These are phyloP conservation scores for Isabelozyma rhagii DNA, from an alignment of 805 yeast genomes.

Conservation along the genomic window DNA sequence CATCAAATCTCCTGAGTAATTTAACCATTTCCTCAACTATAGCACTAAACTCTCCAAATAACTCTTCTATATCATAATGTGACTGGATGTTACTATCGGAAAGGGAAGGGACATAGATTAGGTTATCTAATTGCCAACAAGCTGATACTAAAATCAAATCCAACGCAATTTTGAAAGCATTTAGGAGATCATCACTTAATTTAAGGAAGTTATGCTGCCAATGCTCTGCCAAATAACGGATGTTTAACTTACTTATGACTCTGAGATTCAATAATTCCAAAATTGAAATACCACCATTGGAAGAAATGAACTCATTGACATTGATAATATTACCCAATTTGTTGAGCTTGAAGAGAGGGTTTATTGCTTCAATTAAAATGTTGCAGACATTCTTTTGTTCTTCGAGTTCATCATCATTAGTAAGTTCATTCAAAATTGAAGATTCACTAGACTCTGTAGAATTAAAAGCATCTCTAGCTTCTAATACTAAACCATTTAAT, in stretches of 20 bases:
- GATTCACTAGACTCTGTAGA: constrained; percentile 2
- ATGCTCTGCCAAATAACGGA: constrained; percentile 12
- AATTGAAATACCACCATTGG: constrained; percentile 1
- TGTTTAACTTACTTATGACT: constrained; percentile 18
- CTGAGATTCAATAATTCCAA: constrained; percentile 9
- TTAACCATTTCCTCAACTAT: constrained; percentile 5
- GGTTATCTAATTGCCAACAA: constrained; percentile 35
- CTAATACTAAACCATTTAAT: constrained; percentile 19
- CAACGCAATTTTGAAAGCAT: constrained; percentile 15
- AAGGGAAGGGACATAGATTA: constrained; percentile 17
- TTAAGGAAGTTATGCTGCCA: constrained; percentile 19
- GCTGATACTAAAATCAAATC: constrained; percentile 22
- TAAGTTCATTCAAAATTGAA: constrained; percentile 1
- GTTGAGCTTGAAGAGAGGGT: constrained; percentile 19
- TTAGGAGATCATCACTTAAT: constrained; percentile 7
- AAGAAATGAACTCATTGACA: constrained; percentile 3
- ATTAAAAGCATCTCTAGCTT: constrained; percentile 10
- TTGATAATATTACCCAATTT: constrained; percentile 14
- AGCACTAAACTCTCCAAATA: constrained; percentile 16
- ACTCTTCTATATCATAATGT: constrained; percentile 18
- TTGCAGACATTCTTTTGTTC: constrained; percentile 11
- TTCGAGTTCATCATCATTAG: constrained; percentile 6
- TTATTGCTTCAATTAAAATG: constrained; percentile 9
- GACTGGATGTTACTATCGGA: constrained; percentile 15
- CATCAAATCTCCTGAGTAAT: constrained; percentile 6